Percentiles rank a stretch among this genome's conserved stretches.
phyloP scores from a whole-genome alignment of 257 asterid genomes.

The Leptodermis oblonga region DNA sequence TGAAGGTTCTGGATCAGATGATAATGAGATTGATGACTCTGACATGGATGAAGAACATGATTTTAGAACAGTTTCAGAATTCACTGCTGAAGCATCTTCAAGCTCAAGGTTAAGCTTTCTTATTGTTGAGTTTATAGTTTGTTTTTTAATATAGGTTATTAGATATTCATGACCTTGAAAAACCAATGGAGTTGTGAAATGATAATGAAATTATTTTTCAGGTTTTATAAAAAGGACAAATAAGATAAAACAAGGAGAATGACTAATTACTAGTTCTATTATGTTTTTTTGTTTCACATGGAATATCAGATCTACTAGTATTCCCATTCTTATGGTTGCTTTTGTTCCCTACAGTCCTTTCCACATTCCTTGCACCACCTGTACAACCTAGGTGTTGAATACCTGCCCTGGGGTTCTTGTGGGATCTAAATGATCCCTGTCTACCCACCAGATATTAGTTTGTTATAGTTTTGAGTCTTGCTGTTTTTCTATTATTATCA shows the following conservation, averaged over 20 bases:
- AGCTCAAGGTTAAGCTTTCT: slow-evolving; percentile 41
- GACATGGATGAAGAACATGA: slow-evolving; percentile 63
- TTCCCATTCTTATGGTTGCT: neutral
- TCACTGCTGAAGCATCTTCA: slow-evolving; percentile 31
- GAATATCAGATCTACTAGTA: no score
- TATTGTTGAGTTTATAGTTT: slow-evolving; percentile 4
- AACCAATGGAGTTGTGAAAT: neutral
- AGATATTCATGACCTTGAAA: neutral
- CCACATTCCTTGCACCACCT: no score
- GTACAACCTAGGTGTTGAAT: no score
- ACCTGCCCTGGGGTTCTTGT: no score
- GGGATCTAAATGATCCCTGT: no score
- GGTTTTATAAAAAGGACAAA: neutral
- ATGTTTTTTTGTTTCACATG: no score
- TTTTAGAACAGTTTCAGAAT: slow-evolving; percentile 25
- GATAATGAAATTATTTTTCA: neutral
- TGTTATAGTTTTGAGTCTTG: neutral
- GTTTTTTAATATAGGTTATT: neutral
- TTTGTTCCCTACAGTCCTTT: neutral
- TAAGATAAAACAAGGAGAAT: no score
- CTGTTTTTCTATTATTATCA: neutral
- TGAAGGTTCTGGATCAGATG: slow-evolving; percentile 41
- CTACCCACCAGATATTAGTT: neutral
- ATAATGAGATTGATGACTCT: slow-evolving; percentile 31
- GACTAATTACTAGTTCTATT: neutral